These are phyloP conservation scores for Cercospora zeae-maydis DNA, from an alignment of 2,329 filamentous ascomycete genomes.

Conservation along the genomic window DNA sequence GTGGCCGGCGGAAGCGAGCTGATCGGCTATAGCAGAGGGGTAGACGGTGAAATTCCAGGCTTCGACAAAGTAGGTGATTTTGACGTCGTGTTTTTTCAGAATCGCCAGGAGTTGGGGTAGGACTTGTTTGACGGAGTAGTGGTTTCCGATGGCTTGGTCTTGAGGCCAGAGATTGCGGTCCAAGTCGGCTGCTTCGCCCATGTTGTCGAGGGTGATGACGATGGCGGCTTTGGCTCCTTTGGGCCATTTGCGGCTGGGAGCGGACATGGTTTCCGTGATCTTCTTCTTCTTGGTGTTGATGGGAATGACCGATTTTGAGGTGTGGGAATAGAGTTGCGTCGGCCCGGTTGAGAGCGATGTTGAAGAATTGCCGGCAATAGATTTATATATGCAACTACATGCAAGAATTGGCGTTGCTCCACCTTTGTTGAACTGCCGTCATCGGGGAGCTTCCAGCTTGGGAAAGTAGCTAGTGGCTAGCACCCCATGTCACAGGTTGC, in stretches of 20 bases:
- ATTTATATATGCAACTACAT: background rate
- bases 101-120: constrained; percentile 32
- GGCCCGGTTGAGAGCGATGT: background rate
- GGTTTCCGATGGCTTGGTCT: constrained; percentile 29
- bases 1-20: constrained; percentile 29
- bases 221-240: constrained; percentile 30
- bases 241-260: constrained; percentile 27
- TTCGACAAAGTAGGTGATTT: constrained; percentile 36
- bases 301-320: background rate
- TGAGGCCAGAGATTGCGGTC: constrained; percentile 32
- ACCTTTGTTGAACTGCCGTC: background rate
- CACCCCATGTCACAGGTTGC: background rate
- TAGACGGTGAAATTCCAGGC: constrained; percentile 34
- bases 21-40: constrained; percentile 21
- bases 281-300: background rate
- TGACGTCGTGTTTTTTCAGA: constrained; percentile 29
- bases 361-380: background rate
- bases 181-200: constrained; percentile 37
- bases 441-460: background rate
- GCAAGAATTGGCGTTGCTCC: background rate
- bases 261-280: background rate
- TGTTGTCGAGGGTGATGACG: constrained; percentile 36
- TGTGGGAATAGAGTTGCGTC: background rate
- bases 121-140: constrained; percentile 31
- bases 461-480: background rate